A percentile compares a stretch with the other conserved stretches of the same genome.
Conservation (phyloP, 768 basidiomycete genomes). For the Asterophora parasitica region DNA sequence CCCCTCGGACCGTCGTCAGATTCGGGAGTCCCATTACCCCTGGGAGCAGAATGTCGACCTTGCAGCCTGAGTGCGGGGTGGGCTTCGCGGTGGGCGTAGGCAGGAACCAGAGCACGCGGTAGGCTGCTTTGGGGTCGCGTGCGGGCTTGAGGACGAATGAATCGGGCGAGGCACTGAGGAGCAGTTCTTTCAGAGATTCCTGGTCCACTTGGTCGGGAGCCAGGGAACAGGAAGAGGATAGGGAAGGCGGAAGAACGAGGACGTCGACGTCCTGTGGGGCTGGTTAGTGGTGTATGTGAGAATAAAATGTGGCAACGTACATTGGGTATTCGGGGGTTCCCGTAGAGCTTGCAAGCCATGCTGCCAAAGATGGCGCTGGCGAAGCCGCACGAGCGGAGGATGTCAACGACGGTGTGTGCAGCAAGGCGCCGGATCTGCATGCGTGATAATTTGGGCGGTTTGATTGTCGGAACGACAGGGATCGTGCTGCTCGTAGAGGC, state of each 20-base stretch:
- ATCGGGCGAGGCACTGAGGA: conserved; percentile 6
- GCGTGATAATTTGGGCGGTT: not conserved
- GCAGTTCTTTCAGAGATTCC: conserved; percentile 13
- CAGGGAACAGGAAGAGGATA: no score
- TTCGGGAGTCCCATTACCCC: conserved; percentile 18
- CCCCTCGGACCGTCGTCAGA: not conserved
- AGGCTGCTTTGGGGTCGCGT: conserved; percentile 12
- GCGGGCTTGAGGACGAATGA: conserved; percentile 7
- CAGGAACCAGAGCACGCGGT: conserved; percentile 14
- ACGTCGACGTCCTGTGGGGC: conserved; percentile 13
- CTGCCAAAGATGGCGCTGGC: conserved; percentile 14
- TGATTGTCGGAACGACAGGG: not conserved
- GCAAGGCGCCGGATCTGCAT: conserved; percentile 16
- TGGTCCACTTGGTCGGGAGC: conserved; percentile 1
- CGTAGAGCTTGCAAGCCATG: conserved; percentile 17
- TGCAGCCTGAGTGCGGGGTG: conserved; percentile 2
- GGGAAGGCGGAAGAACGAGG: conserved; percentile 11
- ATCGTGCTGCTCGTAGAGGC: not conserved
- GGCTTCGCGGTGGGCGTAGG: conserved; percentile 11
- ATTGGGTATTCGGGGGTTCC: conserved; percentile 13
- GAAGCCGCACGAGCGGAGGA: conserved; percentile 10
- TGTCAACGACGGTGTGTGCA: conserved; percentile 7
- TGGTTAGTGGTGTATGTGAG: not conserved
- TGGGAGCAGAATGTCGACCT: conserved; percentile 16
- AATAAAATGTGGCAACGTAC: not conserved